Percentiles rank a stretch among this genome's conserved stretches.
Evolutionary conservation across 1,284 basidiomycete genomes (phyloP).

Genomic region (Pyrrhoderma noxium): DNA sequence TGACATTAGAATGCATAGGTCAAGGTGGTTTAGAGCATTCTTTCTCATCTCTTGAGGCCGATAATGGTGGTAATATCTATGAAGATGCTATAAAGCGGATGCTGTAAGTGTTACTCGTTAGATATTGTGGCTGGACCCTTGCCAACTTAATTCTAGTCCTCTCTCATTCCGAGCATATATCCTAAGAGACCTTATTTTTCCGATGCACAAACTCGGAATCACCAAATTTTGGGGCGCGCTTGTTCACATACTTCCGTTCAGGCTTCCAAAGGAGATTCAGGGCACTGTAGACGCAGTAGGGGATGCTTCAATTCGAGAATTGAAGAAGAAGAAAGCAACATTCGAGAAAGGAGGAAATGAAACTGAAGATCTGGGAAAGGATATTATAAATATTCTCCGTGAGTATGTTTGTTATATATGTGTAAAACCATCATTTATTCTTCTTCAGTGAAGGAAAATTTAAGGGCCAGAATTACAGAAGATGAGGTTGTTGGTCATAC

Average conservation of each 20-base stretch:
- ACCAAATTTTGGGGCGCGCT: constrained; percentile 9
- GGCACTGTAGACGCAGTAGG: constrained; percentile 8
- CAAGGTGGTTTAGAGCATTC: constrained; percentile 32
- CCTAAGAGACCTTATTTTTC: constrained; percentile 7
- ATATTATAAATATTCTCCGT: constrained; percentile 30
- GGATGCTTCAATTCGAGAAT: constrained; percentile 4
- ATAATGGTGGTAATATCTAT: constrained; percentile 3
- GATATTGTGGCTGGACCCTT: background rate
- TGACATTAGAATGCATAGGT: constrained; percentile 32
- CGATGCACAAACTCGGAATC: constrained; percentile 8
- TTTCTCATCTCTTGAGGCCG: constrained; percentile 26
- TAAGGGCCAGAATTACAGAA: constrained; percentile 13
- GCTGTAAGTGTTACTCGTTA: background rate
- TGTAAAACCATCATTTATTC: background rate
- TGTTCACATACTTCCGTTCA: constrained; percentile 24
- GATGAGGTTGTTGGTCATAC: constrained; percentile 25
- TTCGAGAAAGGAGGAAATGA: constrained; percentile 22
- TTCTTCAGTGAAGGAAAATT: constrained; percentile 10
- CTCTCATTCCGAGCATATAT: constrained; percentile 3
- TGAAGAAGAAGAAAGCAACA: constrained; percentile 21
- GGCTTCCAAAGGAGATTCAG: constrained; percentile 24
- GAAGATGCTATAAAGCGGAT: constrained; percentile 9
- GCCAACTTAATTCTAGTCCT: background rate
- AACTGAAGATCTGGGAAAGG: constrained; percentile 23
- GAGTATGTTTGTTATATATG: constrained; percentile 33